phyloP scores from a whole-genome alignment of 192 early-diverging fungal species.

The Podila verticillata region DNA sequence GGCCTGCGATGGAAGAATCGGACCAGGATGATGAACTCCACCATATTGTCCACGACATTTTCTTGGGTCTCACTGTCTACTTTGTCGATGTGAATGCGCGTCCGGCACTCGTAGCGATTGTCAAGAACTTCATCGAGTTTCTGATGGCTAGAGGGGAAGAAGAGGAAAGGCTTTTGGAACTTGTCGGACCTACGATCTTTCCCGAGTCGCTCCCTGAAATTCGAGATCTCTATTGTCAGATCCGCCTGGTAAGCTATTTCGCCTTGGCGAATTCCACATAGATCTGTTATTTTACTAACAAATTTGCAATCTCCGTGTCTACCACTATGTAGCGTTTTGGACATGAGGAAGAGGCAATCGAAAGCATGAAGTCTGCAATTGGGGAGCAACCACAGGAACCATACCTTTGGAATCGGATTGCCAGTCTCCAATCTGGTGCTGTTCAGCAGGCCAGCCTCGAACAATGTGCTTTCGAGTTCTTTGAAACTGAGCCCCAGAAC shows the following conservation, averaged over 20 bases:
- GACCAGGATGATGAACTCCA: conserved; percentile 35
- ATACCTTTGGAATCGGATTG: conserved; percentile 46
- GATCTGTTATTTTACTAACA: neutral
- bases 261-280: neutral
- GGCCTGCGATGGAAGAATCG: conserved; percentile 19
- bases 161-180: conserved; percentile 24
- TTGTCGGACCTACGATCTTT: conserved; percentile 20
- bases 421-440: conserved; percentile 5
- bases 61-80: conserved; percentile 35
- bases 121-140: conserved; percentile 44
- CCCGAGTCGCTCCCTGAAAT: conserved; percentile 25
- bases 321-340: conserved; percentile 15
- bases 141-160: conserved; percentile 26
- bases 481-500: neutral
- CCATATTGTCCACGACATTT: conserved; percentile 38
- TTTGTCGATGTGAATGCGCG: conserved; percentile 33
- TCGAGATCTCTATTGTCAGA: conserved; percentile 30
- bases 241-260: conserved; percentile 18
- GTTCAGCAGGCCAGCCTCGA: conserved; percentile 13
- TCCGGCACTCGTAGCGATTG: conserved; percentile 13
- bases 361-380: conserved; percentile 3
- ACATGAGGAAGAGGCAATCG: neutral
- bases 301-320: neutral
- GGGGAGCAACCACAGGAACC: conserved; percentile 16
- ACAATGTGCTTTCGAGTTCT: conserved; percentile 19